Evolutionary conservation across 2,329 filamentous ascomycete genomes (phyloP).

Genomic region (Penicillium glabrum): DNA sequence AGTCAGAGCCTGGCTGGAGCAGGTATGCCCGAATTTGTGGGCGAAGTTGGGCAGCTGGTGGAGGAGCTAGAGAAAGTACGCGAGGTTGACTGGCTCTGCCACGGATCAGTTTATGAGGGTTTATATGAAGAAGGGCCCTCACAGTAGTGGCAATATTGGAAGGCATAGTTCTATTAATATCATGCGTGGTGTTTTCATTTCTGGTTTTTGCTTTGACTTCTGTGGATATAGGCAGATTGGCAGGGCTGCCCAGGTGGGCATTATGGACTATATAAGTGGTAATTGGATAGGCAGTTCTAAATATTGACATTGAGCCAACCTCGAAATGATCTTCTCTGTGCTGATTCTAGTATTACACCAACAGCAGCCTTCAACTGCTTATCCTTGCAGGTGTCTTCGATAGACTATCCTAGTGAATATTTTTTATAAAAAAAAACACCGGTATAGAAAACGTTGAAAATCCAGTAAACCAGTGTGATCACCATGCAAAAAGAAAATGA

Average conservation of each 20-base stretch:
- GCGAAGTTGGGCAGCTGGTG: conserved; percentile 59
- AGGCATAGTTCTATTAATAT: conserved; percentile 1
- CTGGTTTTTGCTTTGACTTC: background rate
- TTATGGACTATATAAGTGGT: background rate
- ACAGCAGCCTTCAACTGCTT: too few species aligned
- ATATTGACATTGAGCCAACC: too few species aligned
- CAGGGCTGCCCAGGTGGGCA: background rate
- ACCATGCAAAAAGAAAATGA: background rate
- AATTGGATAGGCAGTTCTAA: background rate
- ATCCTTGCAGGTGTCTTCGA: too few species aligned
- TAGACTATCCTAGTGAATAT: too few species aligned
- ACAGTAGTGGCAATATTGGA: conserved; percentile 13
- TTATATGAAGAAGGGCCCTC: conserved; percentile 37
- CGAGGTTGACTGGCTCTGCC: conserved; percentile 59
- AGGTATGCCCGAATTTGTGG: conserved; percentile 63
- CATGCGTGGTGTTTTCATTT: background rate
- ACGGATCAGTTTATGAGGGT: conserved; percentile 58
- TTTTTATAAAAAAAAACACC: background rate
- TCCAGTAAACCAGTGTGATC: background rate
- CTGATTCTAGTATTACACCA: too few species aligned
- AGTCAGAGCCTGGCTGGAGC: conserved; percentile 59
- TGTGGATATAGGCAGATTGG: conserved; percentile 3
- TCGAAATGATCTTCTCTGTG: too few species aligned
- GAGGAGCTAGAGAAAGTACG: conserved; percentile 58
- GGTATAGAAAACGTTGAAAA: background rate